These are phyloP conservation scores for Edaphochlamys debaryana DNA, from an alignment of 139 green algal genomes.

Conservation along the genomic window DNA sequence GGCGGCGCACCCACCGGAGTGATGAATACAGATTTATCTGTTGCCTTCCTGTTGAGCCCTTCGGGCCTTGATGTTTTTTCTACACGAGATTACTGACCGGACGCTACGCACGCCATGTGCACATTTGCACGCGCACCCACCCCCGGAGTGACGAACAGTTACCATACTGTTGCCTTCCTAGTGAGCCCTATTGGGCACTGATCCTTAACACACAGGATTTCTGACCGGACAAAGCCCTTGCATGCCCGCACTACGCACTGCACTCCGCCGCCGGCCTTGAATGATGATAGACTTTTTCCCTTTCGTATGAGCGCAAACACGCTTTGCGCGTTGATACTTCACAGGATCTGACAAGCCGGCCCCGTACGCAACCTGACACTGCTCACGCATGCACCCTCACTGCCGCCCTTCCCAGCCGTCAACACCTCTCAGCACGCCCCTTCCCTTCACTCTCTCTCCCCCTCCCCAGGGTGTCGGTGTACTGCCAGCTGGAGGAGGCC, in stretches of 20 bases:
- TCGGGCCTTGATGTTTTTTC: slow-evolving; percentile 6
- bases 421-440: background rate
- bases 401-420: too few relatives aligned
- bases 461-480: slow-evolving; percentile 3
- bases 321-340: too few relatives aligned
- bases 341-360: too few relatives aligned
- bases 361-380: too few relatives aligned
- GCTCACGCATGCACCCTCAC: background rate
- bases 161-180: slow-evolving; percentile 12
- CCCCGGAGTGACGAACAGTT: background rate
- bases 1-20: background rate
- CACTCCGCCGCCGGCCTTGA: too few relatives aligned
- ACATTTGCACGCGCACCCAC: background rate
- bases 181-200: background rate
- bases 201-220: slow-evolving; percentile 45
- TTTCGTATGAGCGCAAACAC: too few relatives aligned
- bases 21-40: slow-evolving; percentile 22
- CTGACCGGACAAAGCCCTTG: too few relatives aligned
- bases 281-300: too few relatives aligned
- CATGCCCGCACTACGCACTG: too few relatives aligned
- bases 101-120: background rate
- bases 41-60: slow-evolving; percentile 23
- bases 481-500: slow-evolving; percentile 5
- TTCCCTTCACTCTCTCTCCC: background rate
- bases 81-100: slow-evolving; percentile 37